Percentiles rank a stretch among this genome's conserved stretches.
Conservation (phyloP, 495 filamentous ascomycete genomes). For the Hyaloscypha variabilis region DNA sequence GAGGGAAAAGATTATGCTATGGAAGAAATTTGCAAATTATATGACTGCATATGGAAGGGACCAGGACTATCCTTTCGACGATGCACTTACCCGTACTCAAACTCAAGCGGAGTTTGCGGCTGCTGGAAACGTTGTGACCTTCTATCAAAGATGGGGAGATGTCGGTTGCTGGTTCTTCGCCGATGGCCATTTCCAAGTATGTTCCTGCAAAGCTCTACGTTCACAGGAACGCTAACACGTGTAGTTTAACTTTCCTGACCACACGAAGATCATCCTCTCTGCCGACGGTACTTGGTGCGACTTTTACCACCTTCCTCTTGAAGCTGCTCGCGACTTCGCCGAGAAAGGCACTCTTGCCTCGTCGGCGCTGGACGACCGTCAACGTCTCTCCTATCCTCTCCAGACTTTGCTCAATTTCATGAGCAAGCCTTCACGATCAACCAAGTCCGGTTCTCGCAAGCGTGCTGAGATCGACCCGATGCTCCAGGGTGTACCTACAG, state of each 20-base stretch:
- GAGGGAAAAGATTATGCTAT: slow-evolving; percentile 74
- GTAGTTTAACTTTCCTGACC: slow-evolving; percentile 95
- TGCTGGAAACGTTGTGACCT: slow-evolving; percentile 71
- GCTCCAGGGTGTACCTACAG: slow-evolving; percentile 65
- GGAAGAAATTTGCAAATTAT: slow-evolving; percentile 93
- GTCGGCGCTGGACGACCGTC: slow-evolving; percentile 62
- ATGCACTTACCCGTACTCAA: slow-evolving; percentile 48
- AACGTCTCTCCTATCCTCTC: slow-evolving; percentile 62
- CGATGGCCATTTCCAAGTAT: slow-evolving; percentile 82
- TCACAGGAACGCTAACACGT: slow-evolving; percentile 2
- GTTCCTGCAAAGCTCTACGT: slow-evolving; percentile 25
- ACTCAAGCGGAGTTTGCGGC: slow-evolving; percentile 45
- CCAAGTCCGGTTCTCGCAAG: slow-evolving; percentile 42
- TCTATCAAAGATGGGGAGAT: slow-evolving; percentile 87
- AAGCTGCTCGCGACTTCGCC: slow-evolving; percentile 64
- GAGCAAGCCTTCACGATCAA: slow-evolving; percentile 40
- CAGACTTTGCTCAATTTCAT: slow-evolving; percentile 59
- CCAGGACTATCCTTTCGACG: slow-evolving; percentile 48
- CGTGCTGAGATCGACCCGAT: slow-evolving; percentile 57
- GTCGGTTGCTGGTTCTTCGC: slow-evolving; percentile 88
- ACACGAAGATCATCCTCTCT: slow-evolving; percentile 88
- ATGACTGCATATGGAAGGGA: slow-evolving; percentile 71
- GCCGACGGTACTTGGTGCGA: slow-evolving; percentile 75
- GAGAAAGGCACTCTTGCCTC: slow-evolving; percentile 66
- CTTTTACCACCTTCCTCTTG: slow-evolving; percentile 79